Evolutionary conservation across 257 asterid genomes (phyloP), one percentile per base, ranked within the genome.

Genomic region (Scutellaria galericulata): DNA sequence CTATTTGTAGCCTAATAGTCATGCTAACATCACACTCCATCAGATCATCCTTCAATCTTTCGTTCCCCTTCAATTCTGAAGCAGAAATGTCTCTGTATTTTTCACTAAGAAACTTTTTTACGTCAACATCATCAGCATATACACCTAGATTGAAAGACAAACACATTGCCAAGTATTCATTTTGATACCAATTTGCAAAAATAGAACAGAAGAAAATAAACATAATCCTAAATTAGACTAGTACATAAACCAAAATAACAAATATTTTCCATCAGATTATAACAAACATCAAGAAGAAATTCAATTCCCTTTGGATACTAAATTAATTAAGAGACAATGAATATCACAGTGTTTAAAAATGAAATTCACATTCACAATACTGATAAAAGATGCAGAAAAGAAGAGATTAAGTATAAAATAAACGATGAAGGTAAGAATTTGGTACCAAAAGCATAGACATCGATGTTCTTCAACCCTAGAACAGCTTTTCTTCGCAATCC

Each of bases 381-480:
- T 7, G 46, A 31, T 4, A 4, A 24, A 24, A 24, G 27, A 24
- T 24, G 5, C 3, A 15, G 27, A 52, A 7, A 55, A 14, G 15
- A 7, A 20, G 37, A 5, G 52, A 73, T 20, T 2, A 55, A n/a
- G 56, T 7, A 1, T 4, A 64, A 64, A 59, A 10, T 7, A 44
- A 27, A 35, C 11, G 68, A 50, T 12, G 18, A 18, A 66, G 74
- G 53, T 13, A 14, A 40, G 20, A 77, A 84, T 60, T 68, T 5
- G 18, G 76, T 85, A 92, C 99, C 99, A 74, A 84, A 94, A 75
- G 98, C 97, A 63, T 94, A 94, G 68, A 91, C 96, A 64, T 92
- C 96, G 35, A 94, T 85, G 82, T 94, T 90, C 70, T 94, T 92
- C 87, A 94, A 78, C 62, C 99, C 98, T 64, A 94, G 76, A 39